Evolutionary conservation across 169 alveolate species (phyloP).

Genomic region (Plasmodium coatneyi): DNA sequence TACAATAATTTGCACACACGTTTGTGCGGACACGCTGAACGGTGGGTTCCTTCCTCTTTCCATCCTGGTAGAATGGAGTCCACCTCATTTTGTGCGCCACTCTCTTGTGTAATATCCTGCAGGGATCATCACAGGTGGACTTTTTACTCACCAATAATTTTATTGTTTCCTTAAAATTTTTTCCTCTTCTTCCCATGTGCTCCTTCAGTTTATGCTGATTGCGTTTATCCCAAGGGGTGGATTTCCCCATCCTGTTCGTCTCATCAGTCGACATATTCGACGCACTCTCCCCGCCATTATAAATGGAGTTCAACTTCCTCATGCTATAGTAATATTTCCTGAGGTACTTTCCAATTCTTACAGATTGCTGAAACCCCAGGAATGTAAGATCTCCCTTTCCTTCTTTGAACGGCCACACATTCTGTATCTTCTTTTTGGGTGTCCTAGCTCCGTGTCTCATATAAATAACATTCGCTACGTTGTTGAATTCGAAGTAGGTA

Average conservation of each 20-base stretch:
- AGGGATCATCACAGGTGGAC: background rate
- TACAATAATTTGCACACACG: background rate
- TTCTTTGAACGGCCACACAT: constrained; percentile 60
- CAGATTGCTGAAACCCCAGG: constrained; percentile 61
- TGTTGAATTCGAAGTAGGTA: constrained; percentile 19
- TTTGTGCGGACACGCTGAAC: background rate
- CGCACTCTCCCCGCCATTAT: background rate
- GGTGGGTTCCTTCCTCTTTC: background rate
- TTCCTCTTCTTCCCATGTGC: background rate
- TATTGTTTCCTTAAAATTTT: background rate
- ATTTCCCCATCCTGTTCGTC: background rate
- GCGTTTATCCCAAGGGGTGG: background rate
- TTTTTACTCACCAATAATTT: background rate
- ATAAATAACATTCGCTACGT: constrained; percentile 29
- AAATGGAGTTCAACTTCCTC: constrained; percentile 6
- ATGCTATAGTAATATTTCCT: constrained; percentile 48
- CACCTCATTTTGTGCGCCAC: background rate
- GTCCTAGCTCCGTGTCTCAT: constrained; percentile 76
- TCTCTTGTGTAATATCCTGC: background rate
- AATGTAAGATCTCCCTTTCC: constrained; percentile 58
- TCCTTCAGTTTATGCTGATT: background rate
- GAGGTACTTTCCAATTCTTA: constrained; percentile 46
- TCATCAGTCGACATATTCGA: background rate
- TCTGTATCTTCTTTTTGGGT: constrained; percentile 48
- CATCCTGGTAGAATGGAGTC: background rate